phyloP scores from a whole-genome alignment of 306 rosid species.

The Arachis stenosperma region DNA sequence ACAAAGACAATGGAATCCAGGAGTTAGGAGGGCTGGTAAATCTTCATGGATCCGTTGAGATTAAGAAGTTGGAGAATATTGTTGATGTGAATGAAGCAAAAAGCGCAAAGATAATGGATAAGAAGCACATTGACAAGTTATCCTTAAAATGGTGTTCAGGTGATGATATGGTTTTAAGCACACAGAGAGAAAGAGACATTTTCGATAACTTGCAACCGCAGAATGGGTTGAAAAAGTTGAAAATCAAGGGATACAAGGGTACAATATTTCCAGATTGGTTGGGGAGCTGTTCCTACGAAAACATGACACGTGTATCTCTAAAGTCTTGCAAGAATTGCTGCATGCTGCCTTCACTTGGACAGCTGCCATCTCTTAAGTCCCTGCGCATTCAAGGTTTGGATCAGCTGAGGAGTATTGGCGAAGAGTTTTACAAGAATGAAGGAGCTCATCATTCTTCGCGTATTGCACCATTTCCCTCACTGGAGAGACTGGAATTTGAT shows the following conservation, averaged over 20 bases:
- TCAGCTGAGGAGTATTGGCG: not conserved
- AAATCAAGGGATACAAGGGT: not conserved
- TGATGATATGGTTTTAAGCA: not conserved
- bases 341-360: constrained; percentile 30
- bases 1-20: not conserved
- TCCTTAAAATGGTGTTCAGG: not conserved
- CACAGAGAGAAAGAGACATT: not conserved
- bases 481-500: fast-evolving
- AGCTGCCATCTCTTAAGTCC: not conserved
- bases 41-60: not conserved
- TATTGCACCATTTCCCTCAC: constrained; percentile 7
- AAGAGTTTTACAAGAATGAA: constrained; percentile 6
- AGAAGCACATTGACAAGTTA: not conserved
- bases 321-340: not conserved
- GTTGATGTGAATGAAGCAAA: not conserved
- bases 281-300: constrained; percentile 15
- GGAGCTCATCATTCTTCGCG: not conserved
- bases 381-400: not conserved
- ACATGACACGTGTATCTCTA: not conserved
- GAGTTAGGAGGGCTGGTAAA: constrained; percentile 2
- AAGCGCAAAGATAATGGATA: constrained; percentile 11
- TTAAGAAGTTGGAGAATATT: not conserved
- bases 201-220: constrained; percentile 12
- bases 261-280: constrained; percentile 19
- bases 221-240: not conserved